phyloP scores from a whole-genome alignment of 2,329 filamentous ascomycete genomes.

The Tolypocladium ophioglossoides region DNA sequence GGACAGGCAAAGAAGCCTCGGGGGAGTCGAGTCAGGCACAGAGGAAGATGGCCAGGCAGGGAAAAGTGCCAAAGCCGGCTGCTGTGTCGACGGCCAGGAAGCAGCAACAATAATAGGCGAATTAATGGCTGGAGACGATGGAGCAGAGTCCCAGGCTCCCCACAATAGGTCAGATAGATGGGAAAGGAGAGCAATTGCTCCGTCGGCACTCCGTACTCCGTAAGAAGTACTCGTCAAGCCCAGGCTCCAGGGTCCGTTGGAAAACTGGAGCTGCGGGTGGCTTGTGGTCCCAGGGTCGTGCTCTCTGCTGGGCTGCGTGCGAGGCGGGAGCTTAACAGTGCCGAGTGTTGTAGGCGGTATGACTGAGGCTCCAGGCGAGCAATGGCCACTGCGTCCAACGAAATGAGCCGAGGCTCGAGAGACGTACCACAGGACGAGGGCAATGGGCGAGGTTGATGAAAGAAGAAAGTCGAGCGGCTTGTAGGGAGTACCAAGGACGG shows the following conservation, averaged over 20 bases:
- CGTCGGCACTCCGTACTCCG: neutral
- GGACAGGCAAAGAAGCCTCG: neutral
- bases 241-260: neutral
- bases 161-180: neutral
- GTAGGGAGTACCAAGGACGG: neutral
- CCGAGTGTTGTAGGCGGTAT: neutral
- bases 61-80: neutral
- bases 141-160: neutral
- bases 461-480: neutral
- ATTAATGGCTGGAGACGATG: neutral
- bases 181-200: neutral
- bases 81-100: neutral
- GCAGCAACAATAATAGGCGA: neutral
- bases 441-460: neutral
- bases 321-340: neutral
- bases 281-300: neutral
- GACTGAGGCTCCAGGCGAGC: no score
- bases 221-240: neutral
- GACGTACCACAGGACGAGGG: neutral
- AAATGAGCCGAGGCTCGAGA: neutral
- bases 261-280: constrained; percentile 7
- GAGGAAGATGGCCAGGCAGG: neutral
- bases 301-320: neutral
- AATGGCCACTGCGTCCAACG: neutral
- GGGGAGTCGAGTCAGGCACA: neutral